These are phyloP conservation scores for Pseudozyma thailandica DNA, from an alignment of 1,284 basidiomycete genomes.

Conservation along the genomic window DNA sequence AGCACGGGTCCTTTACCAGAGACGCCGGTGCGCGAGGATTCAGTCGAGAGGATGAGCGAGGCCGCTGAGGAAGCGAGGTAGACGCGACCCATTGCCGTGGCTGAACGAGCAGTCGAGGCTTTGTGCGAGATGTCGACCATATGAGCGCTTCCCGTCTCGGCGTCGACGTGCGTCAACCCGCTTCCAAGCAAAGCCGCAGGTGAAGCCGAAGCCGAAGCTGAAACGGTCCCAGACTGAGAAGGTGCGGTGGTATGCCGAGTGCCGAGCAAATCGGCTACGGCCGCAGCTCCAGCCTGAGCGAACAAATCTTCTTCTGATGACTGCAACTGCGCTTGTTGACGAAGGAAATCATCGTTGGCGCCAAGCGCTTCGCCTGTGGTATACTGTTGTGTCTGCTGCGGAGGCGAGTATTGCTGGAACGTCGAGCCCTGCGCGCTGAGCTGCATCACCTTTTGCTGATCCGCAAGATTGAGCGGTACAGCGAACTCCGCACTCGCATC, in stretches of 20 bases:
- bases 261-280: slow-evolving; percentile 2
- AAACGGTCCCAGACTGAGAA: too few relatives aligned
- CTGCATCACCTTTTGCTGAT: slow-evolving; percentile 25
- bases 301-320: slow-evolving; percentile 25
- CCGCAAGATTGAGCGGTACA: slow-evolving; percentile 24
- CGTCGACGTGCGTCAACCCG: slow-evolving; percentile 76
- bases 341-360: slow-evolving; percentile 22
- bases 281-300: slow-evolving; percentile 41
- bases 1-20: slow-evolving; percentile 56
- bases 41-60: slow-evolving; percentile 71
- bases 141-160: slow-evolving; percentile 74
- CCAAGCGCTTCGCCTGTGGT: slow-evolving; percentile 17
- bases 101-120: slow-evolving; percentile 75
- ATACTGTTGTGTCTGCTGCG: background rate
- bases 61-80: slow-evolving; percentile 77
- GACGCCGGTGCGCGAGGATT: slow-evolving; percentile 69
- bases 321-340: slow-evolving; percentile 20
- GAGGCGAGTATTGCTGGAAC: background rate
- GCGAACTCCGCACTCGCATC: slow-evolving; percentile 36
- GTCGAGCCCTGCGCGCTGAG: slow-evolving; percentile 2
- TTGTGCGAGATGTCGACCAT: slow-evolving; percentile 86
- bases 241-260: background rate
- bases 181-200: background rate
- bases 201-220: background rate
- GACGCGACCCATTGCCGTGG: slow-evolving; percentile 82